Conservation (phyloP, 2,329 filamentous ascomycete species). For the Atkinsonella hypoxylon region DNA sequence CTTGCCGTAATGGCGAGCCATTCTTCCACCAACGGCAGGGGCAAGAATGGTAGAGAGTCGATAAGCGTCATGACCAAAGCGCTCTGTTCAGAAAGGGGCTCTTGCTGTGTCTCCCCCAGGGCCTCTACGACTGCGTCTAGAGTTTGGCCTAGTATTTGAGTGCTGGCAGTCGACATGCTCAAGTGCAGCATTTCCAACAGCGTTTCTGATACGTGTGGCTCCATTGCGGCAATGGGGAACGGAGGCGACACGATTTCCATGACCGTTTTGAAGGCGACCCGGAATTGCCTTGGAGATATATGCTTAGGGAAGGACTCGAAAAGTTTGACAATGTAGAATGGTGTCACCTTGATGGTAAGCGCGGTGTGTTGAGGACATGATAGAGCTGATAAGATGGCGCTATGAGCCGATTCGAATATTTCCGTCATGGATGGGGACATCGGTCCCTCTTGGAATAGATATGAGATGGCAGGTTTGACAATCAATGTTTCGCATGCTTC, state of each 20-base stretch:
- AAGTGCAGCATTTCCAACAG: slow-evolving; percentile 68
- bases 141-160: slow-evolving; percentile 28
- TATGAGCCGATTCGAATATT: slow-evolving; percentile 83
- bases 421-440: slow-evolving; percentile 36
- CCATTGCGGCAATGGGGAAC: slow-evolving; percentile 56
- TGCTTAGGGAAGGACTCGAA: slow-evolving; percentile 68
- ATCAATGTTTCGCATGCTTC: slow-evolving; percentile 60
- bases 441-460: slow-evolving; percentile 42
- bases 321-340: slow-evolving; percentile 73
- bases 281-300: slow-evolving; percentile 75
- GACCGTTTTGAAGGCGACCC: slow-evolving; percentile 75
- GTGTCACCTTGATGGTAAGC: slow-evolving; percentile 58
- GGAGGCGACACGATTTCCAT: slow-evolving; percentile 74
- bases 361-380: slow-evolving; percentile 66
- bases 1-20: slow-evolving; percentile 67
- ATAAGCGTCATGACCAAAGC: slow-evolving; percentile 65
- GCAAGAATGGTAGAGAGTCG: slow-evolving; percentile 65
- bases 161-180: slow-evolving; percentile 39
- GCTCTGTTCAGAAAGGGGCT: slow-evolving; percentile 61
- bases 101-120: slow-evolving; percentile 13
- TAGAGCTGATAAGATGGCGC: slow-evolving; percentile 66
- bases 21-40: slow-evolving; percentile 58
- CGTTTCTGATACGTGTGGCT: slow-evolving; percentile 68
- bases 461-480: slow-evolving; percentile 60
- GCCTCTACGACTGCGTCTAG: slow-evolving; percentile 22